Percentiles rank a stretch among this genome's conserved stretches.
Conservation (phyloP, 2,329 filamentous ascomycete species). For the Drechslerella coelobrocha region DNA sequence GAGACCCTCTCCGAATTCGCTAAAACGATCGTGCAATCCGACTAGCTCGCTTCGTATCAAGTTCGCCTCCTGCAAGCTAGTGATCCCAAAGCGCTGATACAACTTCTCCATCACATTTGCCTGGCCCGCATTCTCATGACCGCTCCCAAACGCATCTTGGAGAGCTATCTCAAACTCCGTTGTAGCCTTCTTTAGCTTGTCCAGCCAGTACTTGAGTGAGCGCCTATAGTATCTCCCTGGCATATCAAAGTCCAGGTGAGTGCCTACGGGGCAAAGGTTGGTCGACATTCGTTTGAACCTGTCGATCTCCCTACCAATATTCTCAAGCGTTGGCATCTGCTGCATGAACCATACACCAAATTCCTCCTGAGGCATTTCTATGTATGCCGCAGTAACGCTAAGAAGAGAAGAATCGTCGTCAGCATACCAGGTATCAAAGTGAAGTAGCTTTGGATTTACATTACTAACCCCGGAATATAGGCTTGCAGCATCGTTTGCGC, state of each 20-base stretch:
- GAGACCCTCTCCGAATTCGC: not conserved
- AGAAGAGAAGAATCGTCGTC: too few species aligned
- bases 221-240: not conserved
- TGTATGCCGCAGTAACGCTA: not conserved
- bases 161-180: not conserved
- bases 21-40: not conserved
- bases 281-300: not conserved
- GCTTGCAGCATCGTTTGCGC: too few species aligned
- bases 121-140: not conserved
- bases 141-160: too few species aligned
- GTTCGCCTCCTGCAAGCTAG: not conserved
- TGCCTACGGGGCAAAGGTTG: constrained; percentile 3
- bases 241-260: not conserved
- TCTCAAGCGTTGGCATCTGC: not conserved
- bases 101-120: not conserved
- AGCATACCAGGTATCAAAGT: too few species aligned
- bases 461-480: too few species aligned
- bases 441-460: too few species aligned
- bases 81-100: constrained; percentile 5
- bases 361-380: not conserved
- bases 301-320: constrained; percentile 7
- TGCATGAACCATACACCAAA: not conserved
- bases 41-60: not conserved
- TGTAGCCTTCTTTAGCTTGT: constrained; percentile 3
- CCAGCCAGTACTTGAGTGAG: constrained; percentile 3